Evolutionary conservation across 2,329 filamentous ascomycete species (phyloP).

Genomic region (Hirsutella rhossiliensis): DNA sequence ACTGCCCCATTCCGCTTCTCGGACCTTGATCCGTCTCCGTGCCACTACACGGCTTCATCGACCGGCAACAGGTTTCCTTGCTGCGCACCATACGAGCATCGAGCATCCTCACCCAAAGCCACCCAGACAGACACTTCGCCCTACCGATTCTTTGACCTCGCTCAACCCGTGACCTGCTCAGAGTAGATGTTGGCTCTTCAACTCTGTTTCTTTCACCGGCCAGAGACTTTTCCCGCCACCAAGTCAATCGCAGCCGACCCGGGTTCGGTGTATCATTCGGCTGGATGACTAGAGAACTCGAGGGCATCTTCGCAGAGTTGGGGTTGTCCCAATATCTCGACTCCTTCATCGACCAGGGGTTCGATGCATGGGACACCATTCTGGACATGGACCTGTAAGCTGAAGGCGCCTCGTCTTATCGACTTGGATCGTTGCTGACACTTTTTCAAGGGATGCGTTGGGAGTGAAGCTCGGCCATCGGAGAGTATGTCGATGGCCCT

Average conservation of each 20-base stretch:
- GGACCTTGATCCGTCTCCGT: too few species aligned
- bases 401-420: not conserved
- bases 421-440: conserved; percentile 7
- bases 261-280: conserved; percentile 4
- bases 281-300: conserved; percentile 45
- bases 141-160: not conserved
- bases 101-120: not conserved
- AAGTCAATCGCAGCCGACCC: not conserved
- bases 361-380: conserved; percentile 75
- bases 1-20: too few species aligned
- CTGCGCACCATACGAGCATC: too few species aligned
- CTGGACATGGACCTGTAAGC: conserved; percentile 72
- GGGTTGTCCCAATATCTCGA: conserved; percentile 68
- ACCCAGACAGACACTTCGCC: not conserved
- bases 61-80: too few species aligned
- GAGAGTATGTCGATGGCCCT: conserved; percentile 41
- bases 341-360: conserved; percentile 64
- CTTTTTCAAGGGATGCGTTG: conserved; percentile 48
- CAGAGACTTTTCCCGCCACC: not conserved
- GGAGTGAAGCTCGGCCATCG: conserved; percentile 72
- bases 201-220: not conserved
- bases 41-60: too few species aligned
- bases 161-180: not conserved
- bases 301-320: conserved; percentile 57
- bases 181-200: conserved; percentile 7